Base-by-base conservation (phyloP, 306 rosid genomes). In the Styphnolobium japonicum region DNA sequence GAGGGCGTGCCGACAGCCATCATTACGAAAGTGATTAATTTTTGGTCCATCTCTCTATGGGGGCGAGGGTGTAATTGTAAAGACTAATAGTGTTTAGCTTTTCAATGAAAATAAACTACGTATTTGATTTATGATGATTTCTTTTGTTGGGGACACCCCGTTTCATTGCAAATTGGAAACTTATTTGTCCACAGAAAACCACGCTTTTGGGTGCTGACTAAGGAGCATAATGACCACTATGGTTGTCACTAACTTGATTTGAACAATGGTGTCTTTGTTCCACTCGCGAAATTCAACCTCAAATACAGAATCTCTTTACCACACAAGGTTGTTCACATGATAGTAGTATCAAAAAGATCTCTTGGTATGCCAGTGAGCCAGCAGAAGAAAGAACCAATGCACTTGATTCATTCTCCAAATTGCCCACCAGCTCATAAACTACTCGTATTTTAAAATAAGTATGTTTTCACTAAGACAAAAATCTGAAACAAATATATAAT, bases 151-250 rank as follows among this genome's bases (percentile, higher is more conserved):
- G 55, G 23, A 40, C 55, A 36, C 23, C 34, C 23, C 16, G 15
- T 51, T 71, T 71, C 10, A 16, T 5, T 25, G 40, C 18, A 23
- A 61, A 15, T 18, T 48, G 27, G 49, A 34, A 34, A 37, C n/a
- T 5, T 6, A 5, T 16, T 27, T 43, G 37, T 18, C 19, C 55
- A 60, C 60, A 31, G 16, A 51, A 36, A 36, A 51, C 7, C 27
- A 11, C 34, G 2, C 14, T 60, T 52, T 19, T 64, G 69, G 77
- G 53, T 58, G 77, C 69, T 79, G 64, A 70, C 29, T 11, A 56
- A 40, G 70, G 51, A 25, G 22, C 46, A 63, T 67, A 25, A 68
- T 12, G 6, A 18, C 40, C 62, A 21, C 68, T 40, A 40, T 57
- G 7, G 21, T 10, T 79, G 40, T 14, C 61, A 53, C 39, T 31